Base-by-base conservation (phyloP, 176 grass and related monocot genomes). In the Typha latifolia region DNA sequence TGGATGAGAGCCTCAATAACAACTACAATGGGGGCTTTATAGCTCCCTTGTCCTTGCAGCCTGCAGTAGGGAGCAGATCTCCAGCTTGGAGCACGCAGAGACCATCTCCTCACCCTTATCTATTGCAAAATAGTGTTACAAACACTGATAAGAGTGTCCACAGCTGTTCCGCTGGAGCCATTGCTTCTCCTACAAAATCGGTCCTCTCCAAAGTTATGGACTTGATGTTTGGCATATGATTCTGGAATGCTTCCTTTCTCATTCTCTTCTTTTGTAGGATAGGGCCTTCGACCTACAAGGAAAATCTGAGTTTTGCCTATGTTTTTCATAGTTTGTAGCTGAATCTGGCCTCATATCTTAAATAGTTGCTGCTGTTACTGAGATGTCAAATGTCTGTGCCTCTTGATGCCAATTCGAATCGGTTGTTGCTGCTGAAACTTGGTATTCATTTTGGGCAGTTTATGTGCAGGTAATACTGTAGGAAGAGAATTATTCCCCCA, bases 181-280 rank as follows among this genome's bases (percentile, higher is more conserved):
- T 99, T 79, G 94, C 94, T 77, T 90, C 86, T 18, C 94, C 94
- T 3, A 49, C 86, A 66, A 99, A 90, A 69, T 87, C 94, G 0
- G 70, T 82, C 12, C 23, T 90, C 49, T 90, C 94, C 66, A 87
- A 89, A 80, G 86, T 87, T 20, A 77, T 99, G 70, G 94, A 99
- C 67, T 69, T 99, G 61, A 85, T 99, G 81, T 93, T 99, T 71
- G 89, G 94, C 62, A 75, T 97, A 19, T 97, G 78, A 87, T 4
- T 59, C 2, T 12, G 64, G 53, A 57, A 57, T 8, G 53, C 53
- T 57, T 20, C 3, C 3, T 57, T 57, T 57, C 53, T 22, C n/a
- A 59, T 12, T 7, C n/a, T 14, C 53, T 55, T 55, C 51, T 59
- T 59, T 59, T 11, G 18, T 0, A 14, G n/a, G 20, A 59, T 19